Evolutionary conservation across 164 flowering plant species (phyloP).

Genomic region (Saururus chinensis): DNA sequence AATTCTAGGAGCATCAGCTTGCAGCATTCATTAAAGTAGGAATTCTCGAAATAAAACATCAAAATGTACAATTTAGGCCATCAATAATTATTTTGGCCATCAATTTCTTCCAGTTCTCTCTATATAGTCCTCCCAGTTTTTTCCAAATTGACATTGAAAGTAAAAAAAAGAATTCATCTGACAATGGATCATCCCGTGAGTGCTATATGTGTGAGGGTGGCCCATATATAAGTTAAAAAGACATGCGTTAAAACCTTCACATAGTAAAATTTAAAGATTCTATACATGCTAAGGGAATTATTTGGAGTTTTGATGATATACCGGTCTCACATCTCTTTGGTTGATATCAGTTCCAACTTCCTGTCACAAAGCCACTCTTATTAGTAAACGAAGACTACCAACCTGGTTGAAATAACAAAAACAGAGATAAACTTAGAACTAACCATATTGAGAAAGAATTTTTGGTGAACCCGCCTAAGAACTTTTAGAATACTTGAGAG

Average conservation of each 20-base stretch:
- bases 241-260: not conserved
- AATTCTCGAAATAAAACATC: too few species aligned
- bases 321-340: slow-evolving; percentile 64
- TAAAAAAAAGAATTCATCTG: not conserved
- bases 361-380: slow-evolving; percentile 22
- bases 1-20: too few species aligned
- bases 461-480: slow-evolving; percentile 43
- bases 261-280: not conserved
- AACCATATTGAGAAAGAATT: slow-evolving; percentile 46
- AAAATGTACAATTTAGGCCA: too few species aligned
- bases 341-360: slow-evolving; percentile 21
- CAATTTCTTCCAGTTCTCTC: too few species aligned
- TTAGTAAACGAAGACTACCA: not conserved
- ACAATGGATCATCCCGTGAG: not conserved
- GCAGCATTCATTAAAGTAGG: too few species aligned
- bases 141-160: not conserved
- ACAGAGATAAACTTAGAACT: slow-evolving; percentile 1
- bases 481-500: slow-evolving; percentile 60
- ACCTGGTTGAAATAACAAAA: not conserved
- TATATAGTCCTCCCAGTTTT: not conserved
- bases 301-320: slow-evolving; percentile 6
- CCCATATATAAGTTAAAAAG: too few species aligned
- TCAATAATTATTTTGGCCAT: too few species aligned
- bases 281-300: not conserved
- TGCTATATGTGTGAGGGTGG: too few species aligned